Evolutionary conservation across 768 basidiomycete species (phyloP).

Genomic region (Xerocomus potaroensis): DNA sequence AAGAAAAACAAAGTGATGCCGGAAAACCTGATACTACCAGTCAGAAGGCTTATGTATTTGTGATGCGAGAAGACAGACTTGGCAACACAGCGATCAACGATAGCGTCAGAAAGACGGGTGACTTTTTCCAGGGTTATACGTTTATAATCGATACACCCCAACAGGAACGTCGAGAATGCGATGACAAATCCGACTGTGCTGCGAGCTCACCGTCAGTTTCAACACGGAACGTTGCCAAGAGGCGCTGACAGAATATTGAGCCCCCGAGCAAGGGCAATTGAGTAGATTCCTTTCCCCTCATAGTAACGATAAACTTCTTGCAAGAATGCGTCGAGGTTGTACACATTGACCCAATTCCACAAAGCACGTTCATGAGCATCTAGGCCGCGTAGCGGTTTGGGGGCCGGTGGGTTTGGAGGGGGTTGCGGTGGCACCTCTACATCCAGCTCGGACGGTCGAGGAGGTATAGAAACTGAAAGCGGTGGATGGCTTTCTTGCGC

Average conservation of each 20-base stretch:
- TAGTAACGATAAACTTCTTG: slow-evolving; percentile 97
- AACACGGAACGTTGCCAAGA: slow-evolving; percentile 13
- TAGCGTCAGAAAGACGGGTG: slow-evolving; percentile 70
- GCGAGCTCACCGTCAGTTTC: slow-evolving; percentile 26
- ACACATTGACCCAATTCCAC: slow-evolving; percentile 99
- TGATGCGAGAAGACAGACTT: slow-evolving; percentile 46
- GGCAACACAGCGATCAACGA: slow-evolving; percentile 80
- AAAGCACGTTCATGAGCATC: slow-evolving; percentile 87
- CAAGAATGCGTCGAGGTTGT: slow-evolving; percentile 92
- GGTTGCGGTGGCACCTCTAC: slow-evolving; percentile 30
- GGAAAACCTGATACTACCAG: slow-evolving; percentile 55
- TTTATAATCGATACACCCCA: slow-evolving; percentile 93
- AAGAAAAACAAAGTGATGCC: slow-evolving; percentile 83
- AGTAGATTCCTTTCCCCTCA: slow-evolving; percentile 93
- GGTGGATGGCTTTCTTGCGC: slow-evolving; percentile 36
- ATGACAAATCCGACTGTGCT: slow-evolving; percentile 99
- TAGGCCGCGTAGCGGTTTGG: slow-evolving; percentile 60
- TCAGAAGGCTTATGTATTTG: slow-evolving; percentile 11
- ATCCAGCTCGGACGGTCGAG: slow-evolving; percentile 62
- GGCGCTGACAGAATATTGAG: slow-evolving; percentile 89
- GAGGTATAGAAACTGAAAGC: slow-evolving; percentile 48
- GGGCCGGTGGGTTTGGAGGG: slow-evolving; percentile 18
- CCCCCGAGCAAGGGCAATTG: slow-evolving; percentile 84
- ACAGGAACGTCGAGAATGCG: slow-evolving; percentile 93
- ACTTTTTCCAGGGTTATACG: slow-evolving; percentile 63